Evolutionary conservation across 371 early-diverging fungal genomes (phyloP), one percentile per base, ranked within the genome.

Genomic region (Mucor mucedo): DNA sequence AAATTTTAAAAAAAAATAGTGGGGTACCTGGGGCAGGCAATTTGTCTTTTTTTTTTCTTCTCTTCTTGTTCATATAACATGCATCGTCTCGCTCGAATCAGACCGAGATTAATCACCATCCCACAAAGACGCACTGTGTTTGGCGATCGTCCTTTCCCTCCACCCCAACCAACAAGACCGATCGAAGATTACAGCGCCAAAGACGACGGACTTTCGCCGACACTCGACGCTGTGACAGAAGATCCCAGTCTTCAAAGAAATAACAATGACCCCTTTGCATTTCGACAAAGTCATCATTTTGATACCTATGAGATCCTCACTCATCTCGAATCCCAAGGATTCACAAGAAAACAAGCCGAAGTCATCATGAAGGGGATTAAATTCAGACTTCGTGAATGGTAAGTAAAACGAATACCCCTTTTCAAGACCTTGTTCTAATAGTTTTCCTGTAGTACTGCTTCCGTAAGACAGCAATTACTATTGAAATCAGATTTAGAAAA

Each of bases 281-380:
- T 52, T 39, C 56, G 58, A 50, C 33, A 54, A 33, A 70, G 78
- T 55, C 85, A 86, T 60, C 71, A 76, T 56, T 89, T 89, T 57
- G 84, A 90, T 56, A 93, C 92, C 5, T 87, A 89, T 66, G 79
- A 83, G 56, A 58, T 91, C 13, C 86, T 91, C 11, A 60, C 71
- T 16, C 77, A 82, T 45, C 75, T 92, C 5, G 84, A 86, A 30
- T 68, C 73, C 2, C 80, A 84, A 49, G 91, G 91, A 9, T 86
- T 90, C 57, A 80, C 82, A 1, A 75, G 90, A 16, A 81, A 72
- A 9, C 92, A 91, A 72, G 85, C 92, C 1, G 89, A 87, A 11
- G 80, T 82, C 13, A 73, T 92, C 35, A 90, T 90, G 91, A 73
- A 83, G 35, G 79, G 80, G 39, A 88, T 92, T 56, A 88, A 90